These are phyloP conservation scores for Malassezia furfur DNA, from an alignment of 1,284 basidiomycete genomes.

Conservation along the genomic window DNA sequence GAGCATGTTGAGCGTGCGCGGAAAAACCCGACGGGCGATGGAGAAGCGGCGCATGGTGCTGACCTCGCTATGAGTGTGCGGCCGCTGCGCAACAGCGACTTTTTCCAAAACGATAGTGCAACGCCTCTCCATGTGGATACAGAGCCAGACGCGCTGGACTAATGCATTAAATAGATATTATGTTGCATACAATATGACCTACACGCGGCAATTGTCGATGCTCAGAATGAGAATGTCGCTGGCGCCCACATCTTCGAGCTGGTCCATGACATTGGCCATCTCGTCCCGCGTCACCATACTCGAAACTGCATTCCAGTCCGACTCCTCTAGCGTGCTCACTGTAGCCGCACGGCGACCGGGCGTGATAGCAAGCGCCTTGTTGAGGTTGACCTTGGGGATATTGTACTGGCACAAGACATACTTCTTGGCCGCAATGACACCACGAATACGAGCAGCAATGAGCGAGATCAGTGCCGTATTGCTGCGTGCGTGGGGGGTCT, in stretches of 20 bases:
- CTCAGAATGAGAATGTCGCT: constrained; percentile 82
- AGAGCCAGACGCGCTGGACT: constrained; percentile 32
- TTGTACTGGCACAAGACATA: constrained; percentile 93
- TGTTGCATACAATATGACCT: constrained; percentile 19
- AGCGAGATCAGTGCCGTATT: constrained; percentile 61
- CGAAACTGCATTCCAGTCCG: constrained; percentile 79
- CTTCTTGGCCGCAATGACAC: constrained; percentile 77
- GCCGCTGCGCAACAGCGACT: constrained; percentile 39
- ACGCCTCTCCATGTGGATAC: constrained; percentile 25
- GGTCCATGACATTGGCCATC: constrained; percentile 83
- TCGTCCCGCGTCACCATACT: constrained; percentile 81
- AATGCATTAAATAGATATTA: neutral
- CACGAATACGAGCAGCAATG: constrained; percentile 78
- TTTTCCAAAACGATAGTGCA: constrained; percentile 36
- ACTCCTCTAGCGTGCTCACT: constrained; percentile 71
- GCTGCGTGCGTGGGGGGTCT: constrained; percentile 58
- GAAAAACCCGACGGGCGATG: neutral
- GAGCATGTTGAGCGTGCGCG: constrained; percentile 23
- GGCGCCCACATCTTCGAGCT: constrained; percentile 69
- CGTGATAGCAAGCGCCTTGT: constrained; percentile 63
- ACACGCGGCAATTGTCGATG: constrained; percentile 88
- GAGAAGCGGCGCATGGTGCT: neutral
- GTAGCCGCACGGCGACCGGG: constrained; percentile 86
- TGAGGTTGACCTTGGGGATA: constrained; percentile 60
- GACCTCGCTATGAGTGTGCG: constrained; percentile 19